Evolutionary conservation across 2,329 filamentous ascomycete genomes (phyloP), one percentile per base, ranked within the genome.

Genomic region (Colletotrichum sansevieriae): DNA sequence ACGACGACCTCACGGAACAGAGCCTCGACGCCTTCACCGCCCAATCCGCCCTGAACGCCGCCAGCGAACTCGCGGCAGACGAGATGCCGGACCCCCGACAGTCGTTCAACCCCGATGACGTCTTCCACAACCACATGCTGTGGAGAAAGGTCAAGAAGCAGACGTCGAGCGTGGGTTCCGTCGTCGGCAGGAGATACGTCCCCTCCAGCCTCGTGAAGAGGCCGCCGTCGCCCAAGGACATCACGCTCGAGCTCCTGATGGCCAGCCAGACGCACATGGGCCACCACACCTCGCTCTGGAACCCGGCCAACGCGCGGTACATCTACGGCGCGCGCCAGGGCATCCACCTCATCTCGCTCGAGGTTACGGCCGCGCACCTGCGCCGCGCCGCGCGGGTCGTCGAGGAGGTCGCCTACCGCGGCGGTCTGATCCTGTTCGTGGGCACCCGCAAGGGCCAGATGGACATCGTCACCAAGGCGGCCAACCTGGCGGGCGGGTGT

Each of bases 301-400:
- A 99, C 81, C 95, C 96, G 11, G 91, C 90, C 60, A 99, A 98
- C 83, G 91, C 94, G 72, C 89, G 92, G 73, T 98, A 98, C 82
- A 98, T 99, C 78, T 95, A 93, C 78, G 96, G 96, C 74, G 88
- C 97, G 70, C 88, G 96, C 51, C 88, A 96, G 73, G 94, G 92
- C 15, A 91, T 97, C 70, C 95, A 98, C 82, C 94, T 99, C 78
- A 97, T 99, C 79, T 92, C 91, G 10, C 90, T 98, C 3, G 96
- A 99, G 78, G 87, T 90, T 69, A 98, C 93, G 37, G 94, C 94
- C 13, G 91, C 94, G 15, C 91, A 98, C 80, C 87, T 99, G 63
- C 90, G 95, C n/a, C 90, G 96, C 58, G 95, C 96, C 4, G 94
- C 94, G n/a, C 92, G 95, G 74, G 90, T 99, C 4, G 94, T 98